Evolutionary conservation across 169 alveolate genomes (phyloP), one percentile per base, ranked within the genome.

Genomic region (Plasmodium inui): DNA sequence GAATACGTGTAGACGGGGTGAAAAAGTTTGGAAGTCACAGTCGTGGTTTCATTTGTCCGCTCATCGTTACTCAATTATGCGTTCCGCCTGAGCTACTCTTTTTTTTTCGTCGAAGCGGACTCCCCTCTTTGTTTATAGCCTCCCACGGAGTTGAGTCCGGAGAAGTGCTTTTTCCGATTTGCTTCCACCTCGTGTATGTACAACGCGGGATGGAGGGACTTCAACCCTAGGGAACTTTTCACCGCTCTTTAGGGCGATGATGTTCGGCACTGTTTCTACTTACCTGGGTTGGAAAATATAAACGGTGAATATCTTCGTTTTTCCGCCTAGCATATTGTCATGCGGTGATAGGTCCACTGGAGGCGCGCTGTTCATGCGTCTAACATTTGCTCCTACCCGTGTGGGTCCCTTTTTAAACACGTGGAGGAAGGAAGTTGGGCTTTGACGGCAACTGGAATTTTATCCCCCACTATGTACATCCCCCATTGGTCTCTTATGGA

Each of bases 171-270:
- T 37, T 37, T 4, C 39, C 30, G 14, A 19, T 19, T 28, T 26
- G n/a, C n/a, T 37, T 67, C 76, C 76, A 26, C 76, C 37, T 19
- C 32, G 76, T 67, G 76, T 67, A 67, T 67, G 76, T 67, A 67
- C 76, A 67, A 67, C 76, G n/a, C 12, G 32, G 41, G 37, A 28
- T 67, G 76, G 37, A 19, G n/a, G n/a, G n/a, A 19, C 30, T 67
- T 26, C 37, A 22, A 7, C n/a, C 14, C 37, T 26, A 22, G 76
- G 76, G 76, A 19, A 26, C 76, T 6, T 19, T 67, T 67, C 37
- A 67, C 41, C 37, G 76, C 76, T 67, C 5, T 26, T n/a, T 7
- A 67, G 32, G 41, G n/a, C 19, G 41, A 67, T 8, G 14, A 22
- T 67, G 37, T 67, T 28, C n/a, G 9, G n/a, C n/a, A 19, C 34